Evolutionary conservation across 345 rosid genomes (phyloP).

Genomic region (Microthlaspi erraticum): DNA sequence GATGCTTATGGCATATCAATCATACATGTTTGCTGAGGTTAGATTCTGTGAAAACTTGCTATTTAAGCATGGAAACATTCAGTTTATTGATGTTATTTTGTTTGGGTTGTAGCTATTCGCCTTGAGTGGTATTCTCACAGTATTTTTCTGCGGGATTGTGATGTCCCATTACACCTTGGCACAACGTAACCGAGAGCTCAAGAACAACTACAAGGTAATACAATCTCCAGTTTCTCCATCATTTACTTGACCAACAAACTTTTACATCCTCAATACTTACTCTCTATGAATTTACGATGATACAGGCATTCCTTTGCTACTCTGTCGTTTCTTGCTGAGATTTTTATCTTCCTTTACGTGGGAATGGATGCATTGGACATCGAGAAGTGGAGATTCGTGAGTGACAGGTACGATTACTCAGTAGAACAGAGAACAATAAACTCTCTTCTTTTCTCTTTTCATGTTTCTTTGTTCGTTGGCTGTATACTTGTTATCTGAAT

Average conservation of each 20-base stretch:
- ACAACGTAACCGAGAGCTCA: conserved; percentile 83
- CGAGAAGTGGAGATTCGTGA: conserved; percentile 77
- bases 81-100: conserved; percentile 18
- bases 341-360: conserved; percentile 85
- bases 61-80: conserved; percentile 3
- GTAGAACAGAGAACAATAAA: conserved; percentile 24
- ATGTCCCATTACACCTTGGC: conserved; percentile 98
- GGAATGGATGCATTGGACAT: conserved; percentile 97
- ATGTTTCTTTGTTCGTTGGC: conserved; percentile 23
- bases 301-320: conserved; percentile 85
- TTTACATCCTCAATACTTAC: conserved; percentile 2
- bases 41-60: conserved; percentile 31
- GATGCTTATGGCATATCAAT: conserved; percentile 94
- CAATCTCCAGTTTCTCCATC: conserved; percentile 16
- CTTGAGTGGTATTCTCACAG: conserved; percentile 86
- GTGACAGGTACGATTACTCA: conserved; percentile 59
- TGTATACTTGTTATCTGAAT: neutral
- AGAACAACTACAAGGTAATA: conserved; percentile 84
- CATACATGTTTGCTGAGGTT: conserved; percentile 89
- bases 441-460: neutral
- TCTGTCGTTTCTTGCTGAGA: conserved; percentile 81
- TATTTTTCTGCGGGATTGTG: conserved; percentile 94
- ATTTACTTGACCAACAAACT: conserved; percentile 2
- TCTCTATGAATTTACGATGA: conserved; percentile 24
- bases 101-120: conserved; percentile 61